Percentiles rank a stretch among this genome's conserved stretches.
These are phyloP conservation scores for Trichoderma harzianum DNA, from an alignment of 2,329 filamentous ascomycete species.

Conservation along the genomic window DNA sequence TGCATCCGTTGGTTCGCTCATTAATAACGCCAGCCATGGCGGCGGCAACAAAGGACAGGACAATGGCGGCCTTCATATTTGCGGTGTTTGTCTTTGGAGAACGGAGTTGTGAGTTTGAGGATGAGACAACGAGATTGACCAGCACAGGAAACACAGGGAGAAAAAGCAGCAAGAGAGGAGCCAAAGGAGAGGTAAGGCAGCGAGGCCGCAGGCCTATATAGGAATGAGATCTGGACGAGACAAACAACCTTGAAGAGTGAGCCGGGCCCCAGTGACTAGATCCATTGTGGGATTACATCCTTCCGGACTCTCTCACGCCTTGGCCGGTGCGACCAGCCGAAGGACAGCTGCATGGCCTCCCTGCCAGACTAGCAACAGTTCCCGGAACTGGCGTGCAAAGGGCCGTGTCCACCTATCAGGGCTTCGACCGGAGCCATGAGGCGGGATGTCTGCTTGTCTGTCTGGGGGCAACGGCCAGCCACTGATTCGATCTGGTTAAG, in stretches of 20 bases:
- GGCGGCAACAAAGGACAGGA: conserved; percentile 37
- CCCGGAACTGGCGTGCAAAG: not conserved
- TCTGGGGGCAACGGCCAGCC: not conserved
- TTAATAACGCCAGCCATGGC: conserved; percentile 35
- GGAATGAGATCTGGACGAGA: not conserved
- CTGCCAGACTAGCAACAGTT: not conserved
- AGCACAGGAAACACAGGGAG: not conserved
- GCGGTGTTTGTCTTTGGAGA: conserved; percentile 11
- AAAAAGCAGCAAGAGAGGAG: not conserved
- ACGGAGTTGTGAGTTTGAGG: not conserved
- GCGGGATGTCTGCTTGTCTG: not conserved
- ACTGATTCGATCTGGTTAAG: not conserved
- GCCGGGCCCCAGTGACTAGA: not conserved
- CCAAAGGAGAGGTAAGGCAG: not conserved
- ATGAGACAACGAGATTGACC: not conserved
- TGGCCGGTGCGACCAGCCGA: conserved; percentile 17
- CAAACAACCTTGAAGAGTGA: not conserved
- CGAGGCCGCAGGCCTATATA: conserved; percentile 6
- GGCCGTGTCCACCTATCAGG: conserved; percentile 29
- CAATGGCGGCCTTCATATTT: conserved; percentile 42
- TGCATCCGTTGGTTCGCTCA: conserved; percentile 33
- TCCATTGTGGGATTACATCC: not conserved
- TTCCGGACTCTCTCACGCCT: not conserved
- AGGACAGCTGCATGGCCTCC: not conserved
- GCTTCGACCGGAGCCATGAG: conserved; percentile 27